Conservation (phyloP, 2,329 filamentous ascomycete species). For the Clonostachys rhizophaga region DNA sequence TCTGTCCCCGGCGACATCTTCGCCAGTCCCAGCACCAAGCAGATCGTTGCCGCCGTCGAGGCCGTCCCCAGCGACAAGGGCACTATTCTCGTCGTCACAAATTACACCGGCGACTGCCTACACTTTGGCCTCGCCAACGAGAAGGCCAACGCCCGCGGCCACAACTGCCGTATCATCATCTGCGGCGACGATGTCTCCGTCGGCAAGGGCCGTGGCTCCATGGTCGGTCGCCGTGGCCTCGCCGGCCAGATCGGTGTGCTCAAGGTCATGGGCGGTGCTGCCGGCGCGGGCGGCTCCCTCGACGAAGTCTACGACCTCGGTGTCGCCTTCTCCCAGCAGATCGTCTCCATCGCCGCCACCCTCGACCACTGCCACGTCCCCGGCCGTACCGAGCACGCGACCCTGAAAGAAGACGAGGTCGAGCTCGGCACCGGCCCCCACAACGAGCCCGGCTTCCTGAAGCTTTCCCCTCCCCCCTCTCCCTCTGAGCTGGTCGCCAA, state of each 20-base stretch:
- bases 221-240: slow-evolving; percentile 57
- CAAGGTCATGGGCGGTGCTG: slow-evolving; percentile 50
- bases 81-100: slow-evolving; percentile 57
- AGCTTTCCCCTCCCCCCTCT: slow-evolving; percentile 45
- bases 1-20: slow-evolving; percentile 60
- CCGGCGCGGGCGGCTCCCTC: slow-evolving; percentile 38
- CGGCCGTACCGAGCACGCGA: slow-evolving; percentile 42
- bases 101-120: slow-evolving; percentile 61
- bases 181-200: slow-evolving; percentile 64
- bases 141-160: slow-evolving; percentile 49
- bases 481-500: slow-evolving; percentile 45
- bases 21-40: slow-evolving; percentile 57
- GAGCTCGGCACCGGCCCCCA: slow-evolving; percentile 65
- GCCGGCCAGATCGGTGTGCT: slow-evolving; percentile 57
- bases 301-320: slow-evolving; percentile 47
- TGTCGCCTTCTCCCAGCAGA: slow-evolving; percentile 40
- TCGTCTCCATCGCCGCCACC: slow-evolving; percentile 53
- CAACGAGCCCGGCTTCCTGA: slow-evolving; percentile 59
- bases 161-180: slow-evolving; percentile 46
- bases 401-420: slow-evolving; percentile 43
- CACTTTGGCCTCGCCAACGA: slow-evolving; percentile 58
- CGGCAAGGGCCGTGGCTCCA: slow-evolving; percentile 47
- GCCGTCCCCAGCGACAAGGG: slow-evolving; percentile 49
- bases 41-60: slow-evolving; percentile 55
- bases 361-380: slow-evolving; percentile 59